Evolutionary conservation across 176 grass and related monocot genomes (phyloP), one percentile per base, ranked within the genome.

Genomic region (Triticum dicoccoides): DNA sequence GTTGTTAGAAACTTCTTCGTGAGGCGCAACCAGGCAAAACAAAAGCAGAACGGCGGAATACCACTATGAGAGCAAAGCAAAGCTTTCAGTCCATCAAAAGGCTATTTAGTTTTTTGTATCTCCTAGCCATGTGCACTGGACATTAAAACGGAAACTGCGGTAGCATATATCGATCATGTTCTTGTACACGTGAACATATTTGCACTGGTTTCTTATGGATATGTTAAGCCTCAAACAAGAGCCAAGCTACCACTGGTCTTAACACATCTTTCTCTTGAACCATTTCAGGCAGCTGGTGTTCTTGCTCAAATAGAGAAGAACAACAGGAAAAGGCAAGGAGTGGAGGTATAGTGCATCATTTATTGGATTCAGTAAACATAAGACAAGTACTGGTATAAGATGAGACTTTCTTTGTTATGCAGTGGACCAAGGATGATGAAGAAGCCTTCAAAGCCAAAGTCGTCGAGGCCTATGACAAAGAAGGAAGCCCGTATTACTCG

Each of bases 261-360:
- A 66, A 2, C 20, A 21, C 69, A n/a, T 58, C n/a, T 49, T 76
- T 24, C 24, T 20, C 20, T 38, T 58, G 3, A 81, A 78, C 13
- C 35, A 78, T 91, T 67, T 71, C 90, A 98, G 94, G 97, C 97
- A 73, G 97, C 97, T 5, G 97, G 97, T 72, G 97, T 98, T 37
- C 94, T 98, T 23, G 92, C 97, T 2, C 94, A 98, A 83, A 98
- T 98, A 87, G 97, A 98, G 84, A 96, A 83, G 86, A 89, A 78
- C 83, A 98, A 94, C 87, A 98, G 82, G 74, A 94, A 92, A 66
- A 91, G 84, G 85, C 92, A 98, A 89, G 93, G 92, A 88, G 73
- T 92, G 39, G 93, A 94, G 93, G 96, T 96, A 95, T 38, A 76
- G 21, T 11, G 62, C 72, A 29, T 86, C 65, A 15, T 1, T 65